These are phyloP conservation scores for Penicillium pancosmium DNA, from an alignment of 495 filamentous ascomycete genomes.

Conservation along the genomic window DNA sequence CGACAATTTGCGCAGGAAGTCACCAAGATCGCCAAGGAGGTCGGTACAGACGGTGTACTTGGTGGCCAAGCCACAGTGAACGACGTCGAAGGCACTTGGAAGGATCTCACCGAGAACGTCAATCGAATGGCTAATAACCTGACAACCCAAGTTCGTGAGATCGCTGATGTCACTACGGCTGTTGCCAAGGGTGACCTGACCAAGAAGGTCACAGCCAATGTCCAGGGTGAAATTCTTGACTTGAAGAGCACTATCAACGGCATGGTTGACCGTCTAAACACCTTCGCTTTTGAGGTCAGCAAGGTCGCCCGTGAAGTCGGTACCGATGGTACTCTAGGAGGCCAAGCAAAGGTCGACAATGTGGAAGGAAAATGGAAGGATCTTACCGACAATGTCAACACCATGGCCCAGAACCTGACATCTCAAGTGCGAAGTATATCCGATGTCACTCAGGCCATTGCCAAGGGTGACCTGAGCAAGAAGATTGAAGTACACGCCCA, in stretches of 20 bases:
- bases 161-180: conserved; percentile 96
- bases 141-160: conserved; percentile 97
- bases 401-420: conserved; percentile 95
- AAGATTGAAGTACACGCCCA: conserved; percentile 96
- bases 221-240: conserved; percentile 92
- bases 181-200: conserved; percentile 94
- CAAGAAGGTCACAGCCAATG: conserved; percentile 94
- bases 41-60: conserved; percentile 93
- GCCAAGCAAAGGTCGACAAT: conserved; percentile 94
- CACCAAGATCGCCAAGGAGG: conserved; percentile 95
- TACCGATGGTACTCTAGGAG: conserved; percentile 93
- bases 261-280: conserved; percentile 97
- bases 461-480: conserved; percentile 89
- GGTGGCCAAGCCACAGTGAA: conserved; percentile 97
- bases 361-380: conserved; percentile 99
- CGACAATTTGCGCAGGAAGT: conserved; percentile 97
- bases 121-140: conserved; percentile 99
- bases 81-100: conserved; percentile 97
- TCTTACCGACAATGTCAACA: conserved; percentile 84
- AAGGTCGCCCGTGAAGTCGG: conserved; percentile 98
- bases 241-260: conserved; percentile 98
- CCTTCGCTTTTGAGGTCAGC: conserved; percentile 97
- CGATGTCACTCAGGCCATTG: conserved; percentile 95
- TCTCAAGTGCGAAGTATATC: conserved; percentile 95
- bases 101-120: conserved; percentile 95